Percentiles rank a stretch among this genome's conserved stretches.
These are phyloP conservation scores for Saccharomyces hybrid DNA, from an alignment of 1,139 yeast species.

Conservation along the genomic window DNA sequence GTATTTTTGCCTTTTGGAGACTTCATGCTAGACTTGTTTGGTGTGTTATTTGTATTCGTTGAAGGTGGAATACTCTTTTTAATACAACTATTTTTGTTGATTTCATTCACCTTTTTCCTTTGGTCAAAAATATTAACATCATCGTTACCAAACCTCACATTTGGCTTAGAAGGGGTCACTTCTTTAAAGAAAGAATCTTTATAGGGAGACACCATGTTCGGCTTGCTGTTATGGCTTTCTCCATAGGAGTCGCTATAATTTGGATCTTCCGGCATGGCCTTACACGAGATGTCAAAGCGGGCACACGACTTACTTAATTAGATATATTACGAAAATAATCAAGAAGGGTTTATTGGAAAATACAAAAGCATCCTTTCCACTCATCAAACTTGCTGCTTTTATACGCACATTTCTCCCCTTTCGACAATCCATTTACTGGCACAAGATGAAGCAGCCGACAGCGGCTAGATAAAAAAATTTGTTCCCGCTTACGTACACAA, in stretches of 20 bases:
- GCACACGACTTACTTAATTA: background rate
- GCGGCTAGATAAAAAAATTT: background rate
- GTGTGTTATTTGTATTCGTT: background rate
- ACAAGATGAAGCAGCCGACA: background rate
- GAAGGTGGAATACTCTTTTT: background rate
- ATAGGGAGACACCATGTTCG: background rate
- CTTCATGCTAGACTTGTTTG: background rate
- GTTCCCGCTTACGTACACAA: background rate
- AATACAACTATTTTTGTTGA: background rate
- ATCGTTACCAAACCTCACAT: background rate
- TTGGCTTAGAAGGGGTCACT: background rate
- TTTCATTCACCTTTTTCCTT: background rate
- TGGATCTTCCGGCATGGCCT: background rate
- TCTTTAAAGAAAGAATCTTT: background rate
- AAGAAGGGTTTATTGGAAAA: background rate
- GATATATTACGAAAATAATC: too few species aligned
- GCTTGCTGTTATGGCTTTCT: background rate
- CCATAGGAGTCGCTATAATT: background rate
- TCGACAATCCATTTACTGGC: background rate
- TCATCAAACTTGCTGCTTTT: background rate
- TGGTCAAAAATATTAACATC: background rate
- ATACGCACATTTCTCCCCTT: background rate
- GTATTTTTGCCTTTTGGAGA: background rate
- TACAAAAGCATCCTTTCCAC: background rate
- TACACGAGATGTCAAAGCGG: background rate